Base-by-base conservation (phyloP, 345 rosid species). In the Lepidium sativum region DNA sequence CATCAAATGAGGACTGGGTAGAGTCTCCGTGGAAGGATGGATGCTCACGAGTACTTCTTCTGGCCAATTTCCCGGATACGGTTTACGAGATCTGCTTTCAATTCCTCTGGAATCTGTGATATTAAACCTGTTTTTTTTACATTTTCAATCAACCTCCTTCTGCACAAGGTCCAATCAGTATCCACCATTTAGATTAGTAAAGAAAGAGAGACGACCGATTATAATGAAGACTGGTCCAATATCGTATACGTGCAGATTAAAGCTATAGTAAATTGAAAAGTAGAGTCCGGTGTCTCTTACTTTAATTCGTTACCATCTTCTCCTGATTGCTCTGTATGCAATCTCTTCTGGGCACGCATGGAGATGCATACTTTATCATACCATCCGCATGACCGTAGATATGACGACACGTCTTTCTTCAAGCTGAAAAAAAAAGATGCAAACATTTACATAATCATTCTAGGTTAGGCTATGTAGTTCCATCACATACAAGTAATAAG, bases 321-420 rank as follows among this genome's bases (percentile, higher is more conserved):
- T 41, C 75, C 87, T 42, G 34, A 49, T 69, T 79, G 83, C 42
- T 56, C 61, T 8, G 69, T 34, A 34, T 78, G 78, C 41, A 75
- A 27, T 68, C 84, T 83, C 83, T 83, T 95, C 76, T 84, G 79
- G 5, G 72, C 77, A 47, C 65, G 69, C 96, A 95, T 88, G 74
- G 77, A 83, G 56, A 65, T 62, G 6, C 60, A 74, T 17, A 87
- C 91, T 43, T 88, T 70, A 48, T 79, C 80, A 34, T 61, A 78
- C 94, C 96, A 95, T 49, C 91, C 92, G 32, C 87, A 86, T 9
- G 88, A 75, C 75, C 53, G 79, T 81, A 95, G 72, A 65, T 75
- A 75, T 44, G 85, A 72, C 31, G 69, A 68, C 37, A 91, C 89
- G 49, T 91, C 75, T 54, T 80, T 81, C 78, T 75, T 44, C 67